Base-by-base conservation (phyloP, 257 asterid species). In the Echium plantagineum region DNA sequence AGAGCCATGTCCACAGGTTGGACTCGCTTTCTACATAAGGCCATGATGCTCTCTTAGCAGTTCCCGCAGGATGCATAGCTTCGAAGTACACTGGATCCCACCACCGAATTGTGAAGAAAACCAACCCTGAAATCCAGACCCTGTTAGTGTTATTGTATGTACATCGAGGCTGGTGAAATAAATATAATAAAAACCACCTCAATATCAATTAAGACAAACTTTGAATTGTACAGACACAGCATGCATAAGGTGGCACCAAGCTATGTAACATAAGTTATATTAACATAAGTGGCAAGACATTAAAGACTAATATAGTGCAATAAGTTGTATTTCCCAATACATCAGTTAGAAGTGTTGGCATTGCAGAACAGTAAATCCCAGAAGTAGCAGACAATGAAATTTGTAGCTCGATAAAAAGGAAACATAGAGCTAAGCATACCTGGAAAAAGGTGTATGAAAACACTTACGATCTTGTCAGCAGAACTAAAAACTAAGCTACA, bases 51-150 rank as follows among this genome's bases (percentile, higher is more conserved):
- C 95, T 80, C 47, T 68, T 63, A 8, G 78, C 75, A 20, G 83
- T 79, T 59, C 95, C 96, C 58, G 77, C 89, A 0, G 97, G 90
- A 63, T 78, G 94, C 98, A 88, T 86, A 59, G 96, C 96, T 71
- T 74, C 94, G 58, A 85, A 79, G 61, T 70, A 88, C 52, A 64
- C 81, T 1, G 98, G 94, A 69, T 89, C 96, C 97, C 98, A 89
- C 98, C 98, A 93, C 63, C 98, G 81, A 57, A 93, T 86, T 24
- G 97, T 93, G 84, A 93, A 88, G 85, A 81, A 89, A 71, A 93
- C 98, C 73, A 93, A 69, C 38, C 98, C 98, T 91, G 82, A 15
- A 83, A 60, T 21, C 10, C 74, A 60, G 18, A 64, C 17, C 49
- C 3, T 1, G 49, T 42, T 42, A 42, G 49, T 12, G 16, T 7